Conservation (phyloP, 495 filamentous ascomycete genomes). For the Penicillium coprophilum region DNA sequence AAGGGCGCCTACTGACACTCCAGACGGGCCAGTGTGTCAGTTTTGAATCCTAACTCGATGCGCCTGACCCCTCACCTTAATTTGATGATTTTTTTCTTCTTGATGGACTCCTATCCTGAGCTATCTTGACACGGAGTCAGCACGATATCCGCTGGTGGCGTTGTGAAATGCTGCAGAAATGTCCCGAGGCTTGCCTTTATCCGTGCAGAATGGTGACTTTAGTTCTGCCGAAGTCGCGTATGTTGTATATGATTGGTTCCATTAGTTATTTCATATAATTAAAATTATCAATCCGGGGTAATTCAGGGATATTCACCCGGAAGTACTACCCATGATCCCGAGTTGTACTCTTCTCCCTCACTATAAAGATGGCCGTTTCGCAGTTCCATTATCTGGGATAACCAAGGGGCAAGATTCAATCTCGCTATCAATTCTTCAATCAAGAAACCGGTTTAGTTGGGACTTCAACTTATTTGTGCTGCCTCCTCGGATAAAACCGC, state of each 20-base stretch:
- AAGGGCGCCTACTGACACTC: constrained; percentile 10
- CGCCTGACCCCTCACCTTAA: background rate
- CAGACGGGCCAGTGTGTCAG: background rate
- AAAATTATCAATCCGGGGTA: too few relatives aligned
- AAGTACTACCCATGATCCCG: background rate
- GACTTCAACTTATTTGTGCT: constrained; percentile 2
- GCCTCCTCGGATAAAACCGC: background rate
- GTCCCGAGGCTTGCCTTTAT: background rate
- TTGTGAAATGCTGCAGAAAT: constrained; percentile 10
- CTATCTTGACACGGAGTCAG: constrained; percentile 14
- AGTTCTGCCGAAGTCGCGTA: background rate
- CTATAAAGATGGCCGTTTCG: constrained; percentile 1
- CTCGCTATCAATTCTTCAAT: background rate
- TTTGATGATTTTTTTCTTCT: background rate
- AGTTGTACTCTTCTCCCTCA: too few relatives aligned
- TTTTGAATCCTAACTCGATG: background rate
- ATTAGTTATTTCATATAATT: background rate
- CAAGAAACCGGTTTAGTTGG: background rate
- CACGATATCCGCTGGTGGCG: constrained; percentile 11
- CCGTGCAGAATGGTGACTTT: background rate
- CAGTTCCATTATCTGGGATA: too few relatives aligned
- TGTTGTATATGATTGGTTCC: background rate
- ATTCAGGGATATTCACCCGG: background rate
- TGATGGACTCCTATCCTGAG: constrained; percentile 2
- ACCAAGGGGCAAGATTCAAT: background rate